Conservation (phyloP, 2,329 filamentous ascomycete genomes). For the Aspergillus phoenicis region DNA sequence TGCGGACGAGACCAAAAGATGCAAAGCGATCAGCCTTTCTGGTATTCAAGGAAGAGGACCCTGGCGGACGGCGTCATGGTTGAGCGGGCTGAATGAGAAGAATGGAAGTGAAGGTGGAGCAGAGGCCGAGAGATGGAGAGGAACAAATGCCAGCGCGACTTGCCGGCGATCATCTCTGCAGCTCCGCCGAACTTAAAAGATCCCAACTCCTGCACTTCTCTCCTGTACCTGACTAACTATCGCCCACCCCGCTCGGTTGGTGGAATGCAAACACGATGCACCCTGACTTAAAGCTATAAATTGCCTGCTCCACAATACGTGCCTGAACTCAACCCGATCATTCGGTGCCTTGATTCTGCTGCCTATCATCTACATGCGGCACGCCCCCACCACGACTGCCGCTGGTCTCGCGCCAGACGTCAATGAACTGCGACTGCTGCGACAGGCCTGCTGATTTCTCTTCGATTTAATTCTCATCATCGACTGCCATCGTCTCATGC, state of each 20-base stretch:
- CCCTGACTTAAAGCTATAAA: background rate
- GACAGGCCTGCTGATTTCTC: background rate
- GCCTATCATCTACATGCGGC: constrained; percentile 27
- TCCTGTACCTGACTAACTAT: background rate
- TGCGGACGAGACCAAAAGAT: background rate
- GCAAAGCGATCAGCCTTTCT: background rate
- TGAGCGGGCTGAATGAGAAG: background rate
- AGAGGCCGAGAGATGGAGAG: background rate
- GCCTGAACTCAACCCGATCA: background rate
- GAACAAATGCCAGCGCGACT: background rate
- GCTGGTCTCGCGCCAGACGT: constrained; percentile 22
- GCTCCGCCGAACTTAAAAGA: background rate
- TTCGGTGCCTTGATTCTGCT: background rate
- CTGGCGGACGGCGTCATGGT: background rate
- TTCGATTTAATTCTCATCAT: background rate
- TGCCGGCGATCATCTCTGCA: background rate
- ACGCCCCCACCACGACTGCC: constrained; percentile 15
- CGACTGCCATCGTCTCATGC: constrained; percentile 1
- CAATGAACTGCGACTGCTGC: constrained; percentile 14
- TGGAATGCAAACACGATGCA: background rate
- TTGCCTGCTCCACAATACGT: background rate
- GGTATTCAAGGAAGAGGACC: background rate
- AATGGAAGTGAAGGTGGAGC: background rate
- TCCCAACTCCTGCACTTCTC: background rate
- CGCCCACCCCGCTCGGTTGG: background rate